Base-by-base conservation (phyloP, 345 rosid genomes). In the Diplotaxis tenuifolia region DNA sequence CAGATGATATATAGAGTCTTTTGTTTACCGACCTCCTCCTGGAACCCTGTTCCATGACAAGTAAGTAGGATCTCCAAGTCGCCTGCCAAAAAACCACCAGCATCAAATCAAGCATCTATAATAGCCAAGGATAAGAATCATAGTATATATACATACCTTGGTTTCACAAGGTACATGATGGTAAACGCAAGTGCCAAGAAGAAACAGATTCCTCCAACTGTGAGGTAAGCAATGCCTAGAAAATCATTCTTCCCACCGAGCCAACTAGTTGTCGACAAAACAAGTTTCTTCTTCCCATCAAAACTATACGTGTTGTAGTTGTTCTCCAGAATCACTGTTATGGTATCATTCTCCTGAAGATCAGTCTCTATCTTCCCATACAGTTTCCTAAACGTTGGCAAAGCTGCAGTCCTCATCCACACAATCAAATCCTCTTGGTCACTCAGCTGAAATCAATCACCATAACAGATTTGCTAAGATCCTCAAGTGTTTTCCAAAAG, bases 351-450 rank as follows among this genome's bases (percentile, higher is more conserved):
- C 55, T 21, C 68, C 54, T 81, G 40, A 29, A 95, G 96, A 74
- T 95, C 92, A 50, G 7, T 75, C 82, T 95, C 99, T 78, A 95
- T 92, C 89, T 83, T 92, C 68, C 99, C 99, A 42, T 92, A 95
- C 77, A 95, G 82, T 83, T 95, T 95, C 72, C 98, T 88, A 74
- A 95, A 95, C 34, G 99, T 95, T 60, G 99, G 99, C 75, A 95
- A 84, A 6, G 99, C 99, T 61, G 99, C 99, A 57, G 99, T 95
- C 79, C 98, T 86, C 99, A 95, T 95, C 99, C 98, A 95, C 61
- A 95, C 99, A 25, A 95, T 90, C 57, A 95, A 92, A 78, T 90
- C 89, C 81, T 95, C 99, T 75, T 95, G 99, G 70, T 90, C 75
- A 66, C 91, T 90, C 83, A 95, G 81, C 98, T 95, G 67, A 25